Base-by-base conservation (phyloP, 768 basidiomycete species). In the Hygrophorus pudorinus region DNA sequence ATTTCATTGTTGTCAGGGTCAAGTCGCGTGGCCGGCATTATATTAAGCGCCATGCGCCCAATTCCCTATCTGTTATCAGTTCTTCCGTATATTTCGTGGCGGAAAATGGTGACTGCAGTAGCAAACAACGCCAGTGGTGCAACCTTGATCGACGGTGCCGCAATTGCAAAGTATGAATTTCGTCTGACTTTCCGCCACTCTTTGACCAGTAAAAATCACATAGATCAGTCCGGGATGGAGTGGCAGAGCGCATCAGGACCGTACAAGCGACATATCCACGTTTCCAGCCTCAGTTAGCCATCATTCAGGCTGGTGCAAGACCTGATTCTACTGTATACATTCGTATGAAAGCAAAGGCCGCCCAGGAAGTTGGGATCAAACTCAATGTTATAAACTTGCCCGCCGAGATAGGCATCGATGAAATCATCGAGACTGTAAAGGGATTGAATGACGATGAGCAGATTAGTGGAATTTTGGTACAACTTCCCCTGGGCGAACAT, bases 291-390 rank as follows among this genome's bases (percentile, higher is more conserved):
- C 79, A 82, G 60, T 76, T 99, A 13, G 86, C 79, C 53, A 90
- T 99, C 63, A 76, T 99, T 36, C 96, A 98, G 65, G 91, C 90
- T 41, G 96, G 96, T 43, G 78, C 81, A 24, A 84, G 89, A 47
- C 81, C 90, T 16, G 94, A 97, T 61, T 98, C 93, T 4, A 68
- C 72, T 14, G 81, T 83, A 33, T 99, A 99, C 65, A 82, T 99
- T 52, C 89, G 90, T 57, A 98, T 98, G 94, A 99, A 99, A 67
- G 72, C 78, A 34, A 97, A 93, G 63, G 96, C 96, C 9, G 87
- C 92, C 9, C 79, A 90, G 54, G 90, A 98, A 65, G 83, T 87
- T 51, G 93, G 96, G 47, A 87, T 98, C 66, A 76, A 72, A 47
- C 84, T 86, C 62, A 78, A 80, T 42, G 90, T 97, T 59, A 67